Base-by-base conservation (phyloP, 108 stramenopile species). In the Phaeodactylum tricornutum region DNA sequence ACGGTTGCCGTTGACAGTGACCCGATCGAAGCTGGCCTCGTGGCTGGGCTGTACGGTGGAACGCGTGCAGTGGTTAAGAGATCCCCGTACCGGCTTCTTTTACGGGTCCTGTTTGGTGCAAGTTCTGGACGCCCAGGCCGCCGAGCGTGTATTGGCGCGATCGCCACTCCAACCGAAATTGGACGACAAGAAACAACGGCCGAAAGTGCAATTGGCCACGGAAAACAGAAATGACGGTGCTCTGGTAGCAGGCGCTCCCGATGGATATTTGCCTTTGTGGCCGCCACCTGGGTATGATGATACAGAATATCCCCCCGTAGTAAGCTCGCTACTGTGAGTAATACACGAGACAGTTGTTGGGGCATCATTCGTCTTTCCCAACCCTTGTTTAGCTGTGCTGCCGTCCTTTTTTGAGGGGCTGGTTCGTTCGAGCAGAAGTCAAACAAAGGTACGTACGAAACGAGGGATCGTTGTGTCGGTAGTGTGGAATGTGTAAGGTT, bases 31-130 rank as follows among this genome's bases (percentile, higher is more conserved):
- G 39, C 43, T 80, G 15, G 50, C 51, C 32, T 66, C 65, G 24
- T 45, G 47, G 27, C 28, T 79, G 23, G 63, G 54, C 15, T 4
- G 17, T 20, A 46, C 33, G 4, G 4, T 52, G 4, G 19, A 31
- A 37, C 27, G 31, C 12, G 29, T 78, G 26, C 71, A 78, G 32
- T 85, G 84, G 84, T 30, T 81, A 28, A 69, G 64, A 29, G 76
- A 77, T 53, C 46, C 48, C 36, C 40, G 71, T 0, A 71, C 58
- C 19, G 57, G 52, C 20, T 66, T 63, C 0, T 85, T 75, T 39
- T 76, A 77, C 33, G 84, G 84, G 24, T 85, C 75, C 4, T 74
- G 75, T 20, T 59, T 85, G 25, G 74, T 72, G 2, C 49, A 74
- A 16, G 15, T 48, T 3, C 14, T 4, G 47, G 7, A 5, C 6